phyloP scores from a whole-genome alignment of 208 protist genomes.

The Acanthamoeba quina region DNA sequence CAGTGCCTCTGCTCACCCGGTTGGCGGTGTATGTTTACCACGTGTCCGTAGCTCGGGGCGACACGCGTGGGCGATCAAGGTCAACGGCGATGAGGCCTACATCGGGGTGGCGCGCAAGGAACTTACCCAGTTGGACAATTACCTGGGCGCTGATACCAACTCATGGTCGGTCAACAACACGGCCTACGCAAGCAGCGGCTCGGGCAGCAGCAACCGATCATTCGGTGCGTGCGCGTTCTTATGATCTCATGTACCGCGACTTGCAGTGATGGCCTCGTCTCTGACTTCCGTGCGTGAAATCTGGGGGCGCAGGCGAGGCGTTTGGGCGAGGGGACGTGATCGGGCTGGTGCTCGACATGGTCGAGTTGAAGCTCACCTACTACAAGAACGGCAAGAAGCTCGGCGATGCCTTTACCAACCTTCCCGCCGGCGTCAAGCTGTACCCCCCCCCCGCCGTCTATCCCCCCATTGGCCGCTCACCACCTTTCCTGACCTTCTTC shows the following conservation, averaged over 20 bases:
- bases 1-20: not conserved
- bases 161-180: not conserved
- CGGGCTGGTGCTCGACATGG: conserved; percentile 7
- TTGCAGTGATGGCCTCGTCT: not conserved
- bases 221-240: not conserved
- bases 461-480: not conserved
- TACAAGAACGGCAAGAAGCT: conserved; percentile 47
- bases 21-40: not conserved
- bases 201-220: not conserved
- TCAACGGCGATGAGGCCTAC: conserved; percentile 21
- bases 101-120: conserved; percentile 20
- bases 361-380: conserved; percentile 36
- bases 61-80: conserved; percentile 42
- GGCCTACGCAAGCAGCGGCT: not conserved
- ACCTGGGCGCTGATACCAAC: not conserved
- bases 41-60: not conserved
- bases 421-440: not conserved
- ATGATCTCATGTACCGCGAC: not conserved
- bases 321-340: conserved; percentile 30
- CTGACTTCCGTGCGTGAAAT: not conserved
- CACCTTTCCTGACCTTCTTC: not conserved
- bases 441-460: not conserved
- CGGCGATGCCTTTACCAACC: conserved; percentile 20
- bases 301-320: not conserved
- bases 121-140: conserved; percentile 27